Base-by-base conservation (phyloP, 2,329 filamentous ascomycete genomes). In the Hypoxylon sp. region DNA sequence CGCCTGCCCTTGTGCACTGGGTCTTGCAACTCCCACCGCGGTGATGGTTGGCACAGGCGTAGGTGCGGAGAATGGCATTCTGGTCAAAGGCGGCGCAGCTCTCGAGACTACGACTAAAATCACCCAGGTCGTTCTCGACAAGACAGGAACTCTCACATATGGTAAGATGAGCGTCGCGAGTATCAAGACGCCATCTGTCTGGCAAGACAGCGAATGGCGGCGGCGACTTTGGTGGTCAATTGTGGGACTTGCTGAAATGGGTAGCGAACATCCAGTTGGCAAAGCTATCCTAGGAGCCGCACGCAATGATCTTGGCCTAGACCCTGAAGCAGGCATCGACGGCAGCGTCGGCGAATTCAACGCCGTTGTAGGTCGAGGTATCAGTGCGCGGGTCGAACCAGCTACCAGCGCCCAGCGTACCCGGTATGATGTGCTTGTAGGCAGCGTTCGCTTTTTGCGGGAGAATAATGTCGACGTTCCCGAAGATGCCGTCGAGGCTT, bases 1-100 rank as follows among this genome's bases (percentile, higher is more conserved):
- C 78, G 96, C 96, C 3, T 99, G 96, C 75, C 96, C 96, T 16
- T 99, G 96, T 76, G 96, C 96, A 1, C 87, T 99, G n/a, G 96
- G 96, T 59, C 85, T 99, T 16, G 94, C 93, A 22, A 98, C 96
- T 1, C 96, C 96, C 2, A 99, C 96, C 0, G 96, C 96, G 2
- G 94, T 99, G 76, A 98, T 99, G 96, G 96, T 99, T 28, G 96
- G 96, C 44, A 98, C 96, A n/a, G 96, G 96, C 63, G 89, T 97
- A 30, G 96, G 96, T 52, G 96, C 96, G 2, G 92, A 97, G 78
- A 91, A 97, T 72, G 96, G 96, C 22, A 99, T 99, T 71, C 83
- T 99, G n/a, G 93, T 98, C 77, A 99, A 99, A 80, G 95, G 96
- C 57, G 96, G 96, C 59, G 94, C 93, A 40, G 93, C 94, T 28